A percentile compares a stretch with the other conserved stretches of the same genome.
phyloP scores from a whole-genome alignment of 176 grass and related monocot genomes.

The Zoysia japonica region DNA sequence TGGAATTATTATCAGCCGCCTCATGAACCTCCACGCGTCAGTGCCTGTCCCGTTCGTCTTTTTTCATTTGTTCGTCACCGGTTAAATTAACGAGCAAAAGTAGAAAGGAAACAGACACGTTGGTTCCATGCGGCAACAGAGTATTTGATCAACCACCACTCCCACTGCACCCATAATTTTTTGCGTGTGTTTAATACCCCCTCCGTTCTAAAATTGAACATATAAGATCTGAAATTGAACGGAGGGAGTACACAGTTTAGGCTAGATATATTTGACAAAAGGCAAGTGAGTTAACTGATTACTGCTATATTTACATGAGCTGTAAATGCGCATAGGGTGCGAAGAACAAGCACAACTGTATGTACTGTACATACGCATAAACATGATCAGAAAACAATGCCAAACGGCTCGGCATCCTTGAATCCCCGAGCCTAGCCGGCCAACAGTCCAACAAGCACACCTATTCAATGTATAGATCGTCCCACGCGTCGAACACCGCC shows the following conservation, averaged over 20 bases:
- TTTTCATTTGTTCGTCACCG: neutral
- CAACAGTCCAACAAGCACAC: neutral
- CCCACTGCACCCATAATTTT: neutral
- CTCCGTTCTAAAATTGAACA: too few relatives aligned
- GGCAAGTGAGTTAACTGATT: neutral
- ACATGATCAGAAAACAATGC: neutral
- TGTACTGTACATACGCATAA: neutral
- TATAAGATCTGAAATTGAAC: too few relatives aligned
- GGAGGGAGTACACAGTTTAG: neutral
- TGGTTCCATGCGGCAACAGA: neutral
- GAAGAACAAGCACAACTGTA: neutral
- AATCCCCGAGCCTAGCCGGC: neutral
- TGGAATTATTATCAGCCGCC: neutral
- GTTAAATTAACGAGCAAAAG: neutral
- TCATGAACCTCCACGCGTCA: neutral
- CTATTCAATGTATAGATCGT: slow-evolving; percentile 33
- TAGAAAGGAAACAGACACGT: neutral
- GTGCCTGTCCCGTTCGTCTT: neutral
- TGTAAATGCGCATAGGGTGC: too few relatives aligned
- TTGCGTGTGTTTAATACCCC: too few relatives aligned
- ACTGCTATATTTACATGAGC: neutral
- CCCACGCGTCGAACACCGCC: slow-evolving; percentile 48
- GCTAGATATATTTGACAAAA: neutral
- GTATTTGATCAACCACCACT: neutral
- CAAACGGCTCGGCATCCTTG: neutral